These are phyloP conservation scores for Buxus sempervirens DNA, from an alignment of 164 flowering plant genomes.

Conservation along the genomic window DNA sequence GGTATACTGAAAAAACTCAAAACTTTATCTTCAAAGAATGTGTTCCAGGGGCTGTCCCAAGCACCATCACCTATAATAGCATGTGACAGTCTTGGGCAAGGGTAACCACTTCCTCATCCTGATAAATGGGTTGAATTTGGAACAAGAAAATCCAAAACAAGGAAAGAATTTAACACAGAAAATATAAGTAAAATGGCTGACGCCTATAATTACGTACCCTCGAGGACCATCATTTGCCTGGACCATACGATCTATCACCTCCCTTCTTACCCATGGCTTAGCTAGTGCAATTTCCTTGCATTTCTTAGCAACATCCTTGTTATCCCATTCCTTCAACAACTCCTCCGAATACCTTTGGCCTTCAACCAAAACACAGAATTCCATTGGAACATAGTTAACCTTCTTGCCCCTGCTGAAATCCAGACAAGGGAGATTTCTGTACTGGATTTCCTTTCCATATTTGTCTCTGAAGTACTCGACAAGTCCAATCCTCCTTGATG, in stretches of 20 bases:
- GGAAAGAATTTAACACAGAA: background rate
- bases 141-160: background rate
- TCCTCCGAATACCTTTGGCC: slow-evolving; percentile 74
- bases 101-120: slow-evolving; percentile 45
- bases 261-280: slow-evolving; percentile 34
- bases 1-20: no score
- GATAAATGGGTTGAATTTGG: slow-evolving; percentile 38
- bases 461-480: slow-evolving; percentile 48
- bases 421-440: slow-evolving; percentile 56
- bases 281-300: slow-evolving; percentile 36
- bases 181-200: background rate
- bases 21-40: no score
- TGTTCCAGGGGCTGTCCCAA: slow-evolving; percentile 9
- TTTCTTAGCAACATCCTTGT: slow-evolving; percentile 9
- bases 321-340: slow-evolving; percentile 18
- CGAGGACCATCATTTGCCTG: slow-evolving; percentile 47
- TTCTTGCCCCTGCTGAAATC: slow-evolving; percentile 47
- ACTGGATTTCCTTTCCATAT: slow-evolving; percentile 33
- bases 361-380: slow-evolving; percentile 62
- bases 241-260: slow-evolving; percentile 39
- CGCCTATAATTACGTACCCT: slow-evolving; percentile 43
- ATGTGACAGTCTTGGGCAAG: slow-evolving; percentile 14
- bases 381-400: slow-evolving; percentile 65
- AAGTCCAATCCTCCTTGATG: slow-evolving; percentile 24
- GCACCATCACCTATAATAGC: slow-evolving; percentile 29